These are phyloP conservation scores for Syzygium malaccense DNA, from an alignment of 441 rosid genomes.

Conservation along the genomic window DNA sequence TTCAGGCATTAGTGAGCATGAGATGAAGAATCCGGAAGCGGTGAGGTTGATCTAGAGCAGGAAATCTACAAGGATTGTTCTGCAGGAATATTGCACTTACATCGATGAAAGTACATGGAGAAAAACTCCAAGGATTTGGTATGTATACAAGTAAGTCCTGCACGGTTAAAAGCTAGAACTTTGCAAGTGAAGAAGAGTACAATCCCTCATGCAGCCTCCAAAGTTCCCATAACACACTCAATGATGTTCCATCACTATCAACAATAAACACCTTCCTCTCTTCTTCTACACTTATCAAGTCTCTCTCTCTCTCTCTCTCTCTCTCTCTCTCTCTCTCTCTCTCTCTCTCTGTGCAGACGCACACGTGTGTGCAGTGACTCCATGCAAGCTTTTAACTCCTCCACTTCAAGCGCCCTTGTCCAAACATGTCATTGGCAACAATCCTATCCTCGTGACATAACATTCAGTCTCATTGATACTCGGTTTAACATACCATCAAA, in stretches of 20 bases:
- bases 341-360: no score
- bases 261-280: neutral
- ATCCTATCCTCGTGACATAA: neutral
- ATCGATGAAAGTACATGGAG: neutral
- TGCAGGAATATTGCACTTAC: neutral
- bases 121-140: neutral
- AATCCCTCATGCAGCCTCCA: neutral
- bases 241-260: neutral
- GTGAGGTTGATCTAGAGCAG: neutral
- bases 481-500: neutral
- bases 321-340: no score
- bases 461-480: neutral
- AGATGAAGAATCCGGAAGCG: neutral
- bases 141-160: neutral
- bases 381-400: neutral
- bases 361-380: neutral
- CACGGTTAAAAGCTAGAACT: neutral
- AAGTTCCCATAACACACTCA: neutral
- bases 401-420: neutral
- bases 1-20: neutral
- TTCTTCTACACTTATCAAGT: neutral
- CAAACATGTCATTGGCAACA: neutral
- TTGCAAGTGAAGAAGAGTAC: neutral
- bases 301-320: neutral
- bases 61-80: neutral